phyloP scores from a whole-genome alignment of 2,329 filamentous ascomycete species.

The Chrysoporthe puriensis region DNA sequence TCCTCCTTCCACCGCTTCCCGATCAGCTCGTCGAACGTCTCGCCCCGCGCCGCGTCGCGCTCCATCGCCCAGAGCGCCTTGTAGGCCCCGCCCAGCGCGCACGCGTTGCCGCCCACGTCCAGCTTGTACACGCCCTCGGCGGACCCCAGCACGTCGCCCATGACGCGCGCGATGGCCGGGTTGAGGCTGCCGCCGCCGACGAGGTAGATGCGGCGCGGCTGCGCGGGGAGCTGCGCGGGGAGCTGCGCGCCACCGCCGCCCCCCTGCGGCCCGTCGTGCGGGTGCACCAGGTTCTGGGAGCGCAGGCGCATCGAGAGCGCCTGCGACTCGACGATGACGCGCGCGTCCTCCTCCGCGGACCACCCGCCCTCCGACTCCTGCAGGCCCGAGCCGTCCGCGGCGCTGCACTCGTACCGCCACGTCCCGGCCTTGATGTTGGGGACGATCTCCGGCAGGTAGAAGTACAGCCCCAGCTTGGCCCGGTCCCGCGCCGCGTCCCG shows the following conservation, averaged over 20 bases:
- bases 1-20: constrained; percentile 84
- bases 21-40: constrained; percentile 89
- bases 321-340: constrained; percentile 92
- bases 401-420: constrained; percentile 74
- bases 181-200: constrained; percentile 92
- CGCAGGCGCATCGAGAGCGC: constrained; percentile 88
- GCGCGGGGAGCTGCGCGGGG: constrained; percentile 69
- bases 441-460: constrained; percentile 92
- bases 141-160: constrained; percentile 87
- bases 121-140: constrained; percentile 90
- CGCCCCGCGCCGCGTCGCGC: constrained; percentile 55
- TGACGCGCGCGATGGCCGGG: constrained; percentile 81
- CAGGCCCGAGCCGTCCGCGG: constrained; percentile 57
- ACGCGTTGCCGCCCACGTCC: constrained; percentile 93
- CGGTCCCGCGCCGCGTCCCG: constrained; percentile 49
- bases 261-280: constrained; percentile 40
- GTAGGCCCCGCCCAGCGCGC: constrained; percentile 90
- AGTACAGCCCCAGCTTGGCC: constrained; percentile 93
- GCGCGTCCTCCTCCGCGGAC: constrained; percentile 71
- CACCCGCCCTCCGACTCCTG: constrained; percentile 45
- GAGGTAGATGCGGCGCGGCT: constrained; percentile 88
- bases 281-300: constrained; percentile 73
- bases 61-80: constrained; percentile 94
- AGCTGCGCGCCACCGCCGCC: no score
- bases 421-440: constrained; percentile 85